Conservation (phyloP, 2,329 filamentous ascomycete genomes). For the Phyllosticta citriasiana region DNA sequence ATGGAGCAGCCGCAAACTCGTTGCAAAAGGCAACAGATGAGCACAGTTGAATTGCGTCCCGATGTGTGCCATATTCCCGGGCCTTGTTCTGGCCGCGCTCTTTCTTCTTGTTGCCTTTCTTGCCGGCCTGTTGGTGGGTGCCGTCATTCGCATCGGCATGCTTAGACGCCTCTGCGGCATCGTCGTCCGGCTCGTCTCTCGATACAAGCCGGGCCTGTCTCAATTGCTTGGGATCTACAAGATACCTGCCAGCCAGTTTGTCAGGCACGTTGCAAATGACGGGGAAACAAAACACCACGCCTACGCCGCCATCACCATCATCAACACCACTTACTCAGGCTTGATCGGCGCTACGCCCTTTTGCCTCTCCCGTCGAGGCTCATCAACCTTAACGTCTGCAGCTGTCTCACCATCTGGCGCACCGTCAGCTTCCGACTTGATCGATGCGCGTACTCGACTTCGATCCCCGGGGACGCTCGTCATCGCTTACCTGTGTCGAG, state of each 20-base stretch:
- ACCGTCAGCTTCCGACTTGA: conserved; percentile 3
- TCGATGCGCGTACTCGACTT: not conserved
- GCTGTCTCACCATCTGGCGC: not conserved
- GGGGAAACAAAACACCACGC: conserved; percentile 5
- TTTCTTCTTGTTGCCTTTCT: conserved; percentile 46
- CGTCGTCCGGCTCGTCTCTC: conserved; percentile 35
- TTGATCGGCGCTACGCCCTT: conserved; percentile 61
- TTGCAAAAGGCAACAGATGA: conserved; percentile 58
- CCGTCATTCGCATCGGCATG: conserved; percentile 32
- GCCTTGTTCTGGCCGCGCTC: conserved; percentile 71
- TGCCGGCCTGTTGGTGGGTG: conserved; percentile 24
- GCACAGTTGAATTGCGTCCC: conserved; percentile 70
- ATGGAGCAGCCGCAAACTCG: conserved; percentile 72
- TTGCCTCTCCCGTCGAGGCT: conserved; percentile 18
- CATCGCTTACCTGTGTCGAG: conserved; percentile 5
- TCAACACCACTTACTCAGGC: conserved; percentile 47
- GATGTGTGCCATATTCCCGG: conserved; percentile 69
- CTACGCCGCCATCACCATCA: conserved; percentile 7
- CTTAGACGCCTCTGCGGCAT: conserved; percentile 49
- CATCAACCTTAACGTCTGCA: not conserved
- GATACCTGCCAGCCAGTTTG: conserved; percentile 18
- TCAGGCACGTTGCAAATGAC: not conserved
- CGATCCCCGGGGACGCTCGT: not conserved
- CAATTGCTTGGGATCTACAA: conserved; percentile 21
- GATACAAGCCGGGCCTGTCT: conserved; percentile 14